Conservation (phyloP, 225 moss, liverwort and hornwort genomes). For the Pseudoscleropodium purum region DNA sequence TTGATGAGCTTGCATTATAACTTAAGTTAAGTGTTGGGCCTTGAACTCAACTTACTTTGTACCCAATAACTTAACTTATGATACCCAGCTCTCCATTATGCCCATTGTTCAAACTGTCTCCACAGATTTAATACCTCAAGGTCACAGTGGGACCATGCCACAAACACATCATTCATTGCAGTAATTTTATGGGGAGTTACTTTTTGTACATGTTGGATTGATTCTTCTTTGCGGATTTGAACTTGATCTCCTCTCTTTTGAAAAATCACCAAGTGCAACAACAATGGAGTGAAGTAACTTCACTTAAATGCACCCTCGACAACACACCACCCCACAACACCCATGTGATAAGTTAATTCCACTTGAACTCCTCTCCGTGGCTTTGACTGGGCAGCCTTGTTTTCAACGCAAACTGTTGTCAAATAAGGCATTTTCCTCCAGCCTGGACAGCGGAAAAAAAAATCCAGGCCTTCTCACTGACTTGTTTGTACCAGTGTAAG, state of each 20-base stretch:
- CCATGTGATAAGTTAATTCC: not conserved
- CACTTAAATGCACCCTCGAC: not conserved
- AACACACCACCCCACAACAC: not conserved
- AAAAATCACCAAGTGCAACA: not conserved
- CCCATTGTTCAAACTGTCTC: not conserved
- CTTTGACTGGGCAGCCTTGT: not conserved
- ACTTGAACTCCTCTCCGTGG: not conserved
- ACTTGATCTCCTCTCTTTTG: no score
- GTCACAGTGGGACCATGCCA: not conserved
- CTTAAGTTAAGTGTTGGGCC: not conserved
- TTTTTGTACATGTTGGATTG: not conserved
- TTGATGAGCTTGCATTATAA: slow-evolving; percentile 5
- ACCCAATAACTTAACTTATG: not conserved
- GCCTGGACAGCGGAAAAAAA: not conserved
- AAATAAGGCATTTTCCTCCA: not conserved
- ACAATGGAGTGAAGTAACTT: not conserved
- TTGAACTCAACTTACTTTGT: slow-evolving; percentile 9
- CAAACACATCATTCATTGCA: not conserved
- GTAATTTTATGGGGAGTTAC: slow-evolving; percentile 4
- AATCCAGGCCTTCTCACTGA: not conserved
- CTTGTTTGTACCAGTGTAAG: not conserved
- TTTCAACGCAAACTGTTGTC: not conserved
- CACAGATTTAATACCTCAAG: not conserved
- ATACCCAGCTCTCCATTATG: not conserved
- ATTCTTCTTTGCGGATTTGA: not conserved